Percentiles rank a stretch among this genome's conserved stretches.
Evolutionary conservation across 192 early-diverging fungal genomes (phyloP).

Genomic region (Coemansia nantahalensis): DNA sequence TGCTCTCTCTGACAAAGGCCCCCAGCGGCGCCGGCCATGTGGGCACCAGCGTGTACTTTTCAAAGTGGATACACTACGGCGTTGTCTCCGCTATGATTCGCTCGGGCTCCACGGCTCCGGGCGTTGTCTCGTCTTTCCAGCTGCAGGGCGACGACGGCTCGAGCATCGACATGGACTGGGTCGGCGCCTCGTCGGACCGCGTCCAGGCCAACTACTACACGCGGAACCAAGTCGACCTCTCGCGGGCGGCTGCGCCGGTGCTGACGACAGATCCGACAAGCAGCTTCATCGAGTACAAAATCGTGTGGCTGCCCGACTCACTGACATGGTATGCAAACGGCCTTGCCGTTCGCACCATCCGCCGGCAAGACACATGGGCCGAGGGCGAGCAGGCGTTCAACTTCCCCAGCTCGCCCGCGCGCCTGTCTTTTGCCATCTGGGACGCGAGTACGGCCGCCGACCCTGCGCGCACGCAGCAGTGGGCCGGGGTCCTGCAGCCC

Average conservation of each 20-base stretch:
- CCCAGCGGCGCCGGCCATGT: conserved; percentile 39
- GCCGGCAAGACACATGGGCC: conserved; percentile 50
- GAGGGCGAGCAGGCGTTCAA: conserved; percentile 45
- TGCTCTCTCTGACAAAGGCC: conserved; percentile 46
- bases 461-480: conserved; percentile 48
- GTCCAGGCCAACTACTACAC: conserved; percentile 64
- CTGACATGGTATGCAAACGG: conserved; percentile 59
- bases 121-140: conserved; percentile 62
- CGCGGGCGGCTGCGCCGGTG: conserved; percentile 14
- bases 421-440: conserved; percentile 63
- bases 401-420: conserved; percentile 51
- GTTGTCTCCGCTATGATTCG: conserved; percentile 55
- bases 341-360: conserved; percentile 52
- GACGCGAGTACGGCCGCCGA: conserved; percentile 46
- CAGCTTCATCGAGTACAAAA: conserved; percentile 57
- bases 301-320: conserved; percentile 62
- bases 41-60: conserved; percentile 46
- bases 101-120: conserved; percentile 53
- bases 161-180: conserved; percentile 64
- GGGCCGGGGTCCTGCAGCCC: conserved; percentile 48
- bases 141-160: conserved; percentile 55
- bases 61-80: conserved; percentile 60
- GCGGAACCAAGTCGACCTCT: conserved; percentile 42
- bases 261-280: conserved; percentile 33
- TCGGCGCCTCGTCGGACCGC: conserved; percentile 53